phyloP scores from a whole-genome alignment of 805 yeast genomes.

The Nakazawaea ambrosiae region DNA sequence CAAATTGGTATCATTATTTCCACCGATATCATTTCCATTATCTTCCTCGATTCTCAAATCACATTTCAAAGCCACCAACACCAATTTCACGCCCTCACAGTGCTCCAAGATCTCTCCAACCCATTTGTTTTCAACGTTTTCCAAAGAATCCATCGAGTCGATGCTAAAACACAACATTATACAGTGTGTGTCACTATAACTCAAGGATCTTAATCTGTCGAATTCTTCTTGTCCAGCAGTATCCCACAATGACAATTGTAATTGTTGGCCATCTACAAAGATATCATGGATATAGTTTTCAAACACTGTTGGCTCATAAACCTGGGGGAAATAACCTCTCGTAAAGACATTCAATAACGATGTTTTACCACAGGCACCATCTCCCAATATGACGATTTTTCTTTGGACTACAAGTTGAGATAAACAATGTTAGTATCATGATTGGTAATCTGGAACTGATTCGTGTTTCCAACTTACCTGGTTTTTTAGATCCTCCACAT shows the following conservation, averaged over 20 bases:
- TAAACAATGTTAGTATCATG: conserved; percentile 13
- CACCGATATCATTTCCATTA: conserved; percentile 27
- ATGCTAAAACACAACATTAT: conserved; percentile 94
- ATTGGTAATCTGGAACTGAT: not conserved
- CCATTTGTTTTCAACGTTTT: conserved; percentile 94
- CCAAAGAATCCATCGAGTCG: conserved; percentile 89
- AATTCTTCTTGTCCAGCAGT: conserved; percentile 99
- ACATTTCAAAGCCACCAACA: conserved; percentile 89
- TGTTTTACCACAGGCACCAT: conserved; percentile 98
- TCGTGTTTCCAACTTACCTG: conserved; percentile 24
- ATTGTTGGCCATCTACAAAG: conserved; percentile 88
- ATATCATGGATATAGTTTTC: conserved; percentile 97
- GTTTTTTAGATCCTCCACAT: conserved; percentile 38
- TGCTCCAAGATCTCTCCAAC: conserved; percentile 95
- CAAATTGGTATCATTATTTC: conserved; percentile 28
- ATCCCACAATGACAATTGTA: conserved; percentile 93
- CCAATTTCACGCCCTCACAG: conserved; percentile 93
- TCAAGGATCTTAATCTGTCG: conserved; percentile 84
- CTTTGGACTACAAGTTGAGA: conserved; percentile 69
- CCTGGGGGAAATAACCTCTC: conserved; percentile 96
- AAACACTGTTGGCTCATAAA: conserved; percentile 96
- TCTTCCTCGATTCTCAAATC: conserved; percentile 75
- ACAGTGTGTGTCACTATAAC: conserved; percentile 94
- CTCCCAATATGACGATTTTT: conserved; percentile 90
- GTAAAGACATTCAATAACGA: conserved; percentile 92